Base-by-base conservation (phyloP, 345 rosid species). In the Kandelia obovata region DNA sequence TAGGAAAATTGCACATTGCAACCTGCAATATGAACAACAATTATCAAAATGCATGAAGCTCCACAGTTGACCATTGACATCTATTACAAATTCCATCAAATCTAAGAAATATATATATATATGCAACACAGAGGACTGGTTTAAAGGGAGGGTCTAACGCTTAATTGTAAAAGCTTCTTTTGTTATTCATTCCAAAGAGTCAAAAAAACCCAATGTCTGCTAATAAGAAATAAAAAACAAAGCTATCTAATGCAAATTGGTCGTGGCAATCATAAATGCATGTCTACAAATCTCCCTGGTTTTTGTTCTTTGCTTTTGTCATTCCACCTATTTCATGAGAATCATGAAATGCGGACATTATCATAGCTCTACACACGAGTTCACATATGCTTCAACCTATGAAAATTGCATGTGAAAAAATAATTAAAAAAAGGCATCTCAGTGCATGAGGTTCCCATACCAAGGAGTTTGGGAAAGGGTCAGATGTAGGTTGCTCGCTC, bases 1-100 rank as follows among this genome's bases (percentile, higher is more conserved):
- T 80, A 34, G 96, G 95, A 69, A 91, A 94, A 81, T 89, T 94
- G 73, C 96, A 94, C 89, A 87, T 81, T 74, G 98, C 97, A 68
- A 91, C 97, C 98, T 94, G 86, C 52, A 84, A 70, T 61, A 67
- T 76, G 20, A 65, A 39, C 27, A 52, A 72, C 56, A 31, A 64
- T 25, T 52, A 69, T 37, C 32, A 9, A 73, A 55, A 52, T 11
- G 39, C 19, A 25, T 0, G 25, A 56, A 8, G 25, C 7, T 65
- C 28, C 34, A 15, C 23, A 52, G 7, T 34, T 52, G 53, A 64
- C 21, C 4, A 64, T 11, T 49, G 19, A 47, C 17, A 28, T n/a
- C 6, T 34, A 64, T 27, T 27, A 25, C 23, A 32, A 47, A 26
- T 21, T 27, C 60, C 51, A 46, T 7, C 32, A 39, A 19, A 57